phyloP scores from a whole-genome alignment of 768 basidiomycete species.

The Leccinum truebloodii region DNA sequence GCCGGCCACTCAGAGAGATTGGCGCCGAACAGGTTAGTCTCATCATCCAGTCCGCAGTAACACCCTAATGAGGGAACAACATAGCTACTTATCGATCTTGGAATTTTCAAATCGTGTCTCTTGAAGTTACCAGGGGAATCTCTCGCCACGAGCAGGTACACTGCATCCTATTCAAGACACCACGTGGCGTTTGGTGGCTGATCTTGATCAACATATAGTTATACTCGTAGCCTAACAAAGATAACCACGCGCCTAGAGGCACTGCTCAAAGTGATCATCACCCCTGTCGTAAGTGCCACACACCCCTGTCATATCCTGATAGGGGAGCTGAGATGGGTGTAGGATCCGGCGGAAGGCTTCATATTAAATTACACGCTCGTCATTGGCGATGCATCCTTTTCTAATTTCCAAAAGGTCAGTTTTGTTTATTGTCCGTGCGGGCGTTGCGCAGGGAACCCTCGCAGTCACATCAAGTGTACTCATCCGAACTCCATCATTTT shows the following conservation, averaged over 20 bases:
- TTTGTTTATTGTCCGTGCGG: not conserved
- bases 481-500: too few species aligned
- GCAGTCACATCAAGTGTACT: not conserved
- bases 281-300: slow-evolving; percentile 69
- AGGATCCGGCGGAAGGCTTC: slow-evolving; percentile 94
- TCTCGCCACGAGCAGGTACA: slow-evolving; percentile 55
- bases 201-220: slow-evolving; percentile 47
- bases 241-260: slow-evolving; percentile 84
- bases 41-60: not conserved
- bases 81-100: slow-evolving; percentile 88
- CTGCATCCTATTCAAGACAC: slow-evolving; percentile 1
- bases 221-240: slow-evolving; percentile 79
- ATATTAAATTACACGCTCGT: slow-evolving; percentile 94
- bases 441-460: not conserved
- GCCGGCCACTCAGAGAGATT: slow-evolving; percentile 86
- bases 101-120: slow-evolving; percentile 80
- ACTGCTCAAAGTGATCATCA: slow-evolving; percentile 92
- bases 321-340: not conserved
- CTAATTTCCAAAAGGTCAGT: slow-evolving; percentile 96
- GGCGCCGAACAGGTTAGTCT: slow-evolving; percentile 87
- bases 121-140: slow-evolving; percentile 80
- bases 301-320: not conserved
- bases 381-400: slow-evolving; percentile 92
- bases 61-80: slow-evolving; percentile 10
- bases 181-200: slow-evolving; percentile 6